Conservation (phyloP, 2,329 filamentous ascomycete genomes). For the Colletotrichum filicis region DNA sequence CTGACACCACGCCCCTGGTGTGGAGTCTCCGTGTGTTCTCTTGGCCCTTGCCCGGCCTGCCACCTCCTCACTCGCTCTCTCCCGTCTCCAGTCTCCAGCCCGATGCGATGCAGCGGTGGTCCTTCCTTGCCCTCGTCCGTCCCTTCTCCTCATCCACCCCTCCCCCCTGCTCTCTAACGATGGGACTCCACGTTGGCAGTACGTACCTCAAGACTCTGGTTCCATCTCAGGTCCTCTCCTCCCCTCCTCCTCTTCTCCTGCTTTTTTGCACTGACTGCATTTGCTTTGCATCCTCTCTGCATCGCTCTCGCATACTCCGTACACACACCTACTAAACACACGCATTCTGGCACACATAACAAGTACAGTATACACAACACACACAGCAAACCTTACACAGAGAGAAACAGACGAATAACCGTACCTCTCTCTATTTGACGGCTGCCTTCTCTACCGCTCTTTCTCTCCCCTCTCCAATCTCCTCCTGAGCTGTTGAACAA, state of each 20-base stretch:
- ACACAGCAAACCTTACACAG: neutral
- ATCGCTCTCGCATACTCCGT: conserved; percentile 4
- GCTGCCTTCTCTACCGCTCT: neutral
- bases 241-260: neutral
- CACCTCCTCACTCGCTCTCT: neutral
- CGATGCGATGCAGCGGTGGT: neutral
- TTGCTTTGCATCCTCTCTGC: conserved; percentile 13
- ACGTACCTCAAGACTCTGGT: neutral
- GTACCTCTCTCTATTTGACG: neutral
- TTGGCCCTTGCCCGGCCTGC: neutral
- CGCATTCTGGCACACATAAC: no score
- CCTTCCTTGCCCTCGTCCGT: neutral
- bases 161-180: neutral
- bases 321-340: neutral
- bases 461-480: neutral
- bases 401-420: neutral
- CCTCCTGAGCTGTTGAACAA: neutral
- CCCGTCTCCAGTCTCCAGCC: neutral
- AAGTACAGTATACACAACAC: neutral
- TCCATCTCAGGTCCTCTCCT: neutral
- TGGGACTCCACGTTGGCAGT: neutral
- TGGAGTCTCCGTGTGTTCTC: neutral
- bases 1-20: conserved; percentile 23
- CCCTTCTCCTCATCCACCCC: neutral
- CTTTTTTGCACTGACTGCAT: conserved; percentile 24